Evolutionary conservation across 495 filamentous ascomycete species (phyloP).

Genomic region (Tuber melanosporum): DNA sequence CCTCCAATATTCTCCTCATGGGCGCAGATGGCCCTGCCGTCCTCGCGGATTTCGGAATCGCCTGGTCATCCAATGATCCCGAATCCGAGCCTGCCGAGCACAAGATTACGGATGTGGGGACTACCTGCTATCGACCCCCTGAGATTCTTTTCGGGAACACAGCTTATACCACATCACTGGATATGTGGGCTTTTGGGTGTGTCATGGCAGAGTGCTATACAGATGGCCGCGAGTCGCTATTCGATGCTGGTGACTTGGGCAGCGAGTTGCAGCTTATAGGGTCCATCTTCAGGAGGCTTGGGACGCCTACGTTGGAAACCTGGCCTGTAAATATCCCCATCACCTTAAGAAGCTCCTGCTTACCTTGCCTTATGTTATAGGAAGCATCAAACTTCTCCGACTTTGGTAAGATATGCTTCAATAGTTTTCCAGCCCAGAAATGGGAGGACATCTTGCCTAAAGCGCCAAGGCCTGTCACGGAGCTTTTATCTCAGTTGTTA

Average conservation of each 20-base stretch:
- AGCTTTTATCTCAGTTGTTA: constrained; percentile 25
- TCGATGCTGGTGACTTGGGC: constrained; percentile 79
- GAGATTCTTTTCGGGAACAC: constrained; percentile 82
- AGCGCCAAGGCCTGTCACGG: constrained; percentile 20
- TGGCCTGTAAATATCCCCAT: constrained; percentile 56
- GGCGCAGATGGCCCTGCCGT: constrained; percentile 58
- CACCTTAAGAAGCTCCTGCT: background rate
- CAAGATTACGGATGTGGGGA: constrained; percentile 91
- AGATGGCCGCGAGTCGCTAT: constrained; percentile 55
- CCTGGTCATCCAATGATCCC: constrained; percentile 60
- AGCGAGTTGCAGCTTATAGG: constrained; percentile 86
- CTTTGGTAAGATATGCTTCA: constrained; percentile 41
- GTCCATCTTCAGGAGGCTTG: constrained; percentile 82
- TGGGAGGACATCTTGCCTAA: constrained; percentile 37
- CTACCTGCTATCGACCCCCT: constrained; percentile 80
- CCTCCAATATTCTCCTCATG: constrained; percentile 74
- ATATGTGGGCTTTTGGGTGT: constrained; percentile 86
- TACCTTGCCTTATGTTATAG: constrained; percentile 14
- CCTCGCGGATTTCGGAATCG: constrained; percentile 85
- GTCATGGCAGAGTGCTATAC: constrained; percentile 65
- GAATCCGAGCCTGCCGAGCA: constrained; percentile 56
- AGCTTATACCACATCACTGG: constrained; percentile 61
- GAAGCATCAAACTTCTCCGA: constrained; percentile 36
- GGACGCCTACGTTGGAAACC: constrained; percentile 65
- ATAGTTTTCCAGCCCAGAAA: constrained; percentile 24